Percentiles rank a stretch among this genome's conserved stretches.
Evolutionary conservation across 352 stramenopile genomes (phyloP).

Genomic region (Globisporangium carolinianum): DNA sequence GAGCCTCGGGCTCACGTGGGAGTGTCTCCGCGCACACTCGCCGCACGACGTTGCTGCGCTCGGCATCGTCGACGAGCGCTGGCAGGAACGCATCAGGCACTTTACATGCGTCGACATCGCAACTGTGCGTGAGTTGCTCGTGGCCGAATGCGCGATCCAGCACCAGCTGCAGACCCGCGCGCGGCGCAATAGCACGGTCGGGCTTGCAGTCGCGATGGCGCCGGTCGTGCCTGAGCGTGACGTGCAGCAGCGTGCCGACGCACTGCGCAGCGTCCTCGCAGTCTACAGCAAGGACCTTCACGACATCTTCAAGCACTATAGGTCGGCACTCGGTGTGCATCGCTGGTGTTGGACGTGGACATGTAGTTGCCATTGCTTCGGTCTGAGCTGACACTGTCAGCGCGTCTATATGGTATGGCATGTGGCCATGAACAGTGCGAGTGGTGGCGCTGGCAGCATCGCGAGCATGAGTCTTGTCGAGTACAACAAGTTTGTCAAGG

Average conservation of each 20-base stretch:
- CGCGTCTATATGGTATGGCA: neutral
- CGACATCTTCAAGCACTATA: slow-evolving; percentile 85
- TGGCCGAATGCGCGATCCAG: slow-evolving; percentile 31
- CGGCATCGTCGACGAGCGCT: slow-evolving; percentile 55
- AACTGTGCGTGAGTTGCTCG: slow-evolving; percentile 52
- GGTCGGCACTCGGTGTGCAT: slow-evolving; percentile 13
- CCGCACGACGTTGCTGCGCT: slow-evolving; percentile 24
- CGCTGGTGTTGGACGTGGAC: neutral
- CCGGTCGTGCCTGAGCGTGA: slow-evolving; percentile 55
- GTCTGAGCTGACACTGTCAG: too few relatives aligned
- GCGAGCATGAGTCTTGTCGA: slow-evolving; percentile 64
- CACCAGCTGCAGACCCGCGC: slow-evolving; percentile 15
- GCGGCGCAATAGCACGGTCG: slow-evolving; percentile 12
- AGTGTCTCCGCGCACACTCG: slow-evolving; percentile 32
- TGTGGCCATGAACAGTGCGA: slow-evolving; percentile 27
- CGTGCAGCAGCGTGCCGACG: slow-evolving; percentile 37
- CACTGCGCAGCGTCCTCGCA: slow-evolving; percentile 40
- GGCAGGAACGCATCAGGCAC: slow-evolving; percentile 52
- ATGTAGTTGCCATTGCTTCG: neutral
- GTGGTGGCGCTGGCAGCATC: slow-evolving; percentile 50
- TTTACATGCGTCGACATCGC: slow-evolving; percentile 42
- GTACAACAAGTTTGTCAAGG: slow-evolving; percentile 65
- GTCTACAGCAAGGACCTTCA: slow-evolving; percentile 71
- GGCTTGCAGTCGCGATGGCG: slow-evolving; percentile 8
- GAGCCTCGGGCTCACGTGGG: slow-evolving; percentile 57